phyloP scores from a whole-genome alignment of 139 green algal species.

The Raphidocelis subcapitata region DNA sequence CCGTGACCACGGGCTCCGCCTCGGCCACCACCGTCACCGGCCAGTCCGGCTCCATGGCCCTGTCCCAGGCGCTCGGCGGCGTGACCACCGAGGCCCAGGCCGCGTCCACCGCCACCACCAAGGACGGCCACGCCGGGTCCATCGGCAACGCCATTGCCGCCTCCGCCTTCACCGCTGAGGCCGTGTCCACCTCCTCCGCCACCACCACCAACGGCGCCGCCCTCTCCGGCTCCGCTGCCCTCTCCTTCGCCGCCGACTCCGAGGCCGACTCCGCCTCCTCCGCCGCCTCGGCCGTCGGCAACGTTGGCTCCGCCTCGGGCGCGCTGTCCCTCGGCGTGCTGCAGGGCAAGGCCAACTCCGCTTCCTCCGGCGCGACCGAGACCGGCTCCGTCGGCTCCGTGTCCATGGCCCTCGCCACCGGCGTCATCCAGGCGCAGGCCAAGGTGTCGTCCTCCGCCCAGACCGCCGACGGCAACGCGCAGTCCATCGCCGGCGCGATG shows the following conservation, averaged over 20 bases:
- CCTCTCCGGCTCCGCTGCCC: background rate
- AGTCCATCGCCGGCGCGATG: conserved; percentile 23
- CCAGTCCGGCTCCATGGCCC: background rate
- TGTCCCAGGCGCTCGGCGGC: background rate
- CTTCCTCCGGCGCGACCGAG: conserved; percentile 7
- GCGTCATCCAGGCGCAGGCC: conserved; percentile 23
- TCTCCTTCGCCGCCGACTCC: background rate
- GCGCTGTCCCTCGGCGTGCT: conserved; percentile 6
- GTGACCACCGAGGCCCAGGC: conserved; percentile 3
- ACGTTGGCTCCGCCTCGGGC: conserved; percentile 10
- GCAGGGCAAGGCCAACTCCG: conserved; percentile 24
- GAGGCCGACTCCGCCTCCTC: conserved; percentile 16
- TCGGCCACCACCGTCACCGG: conserved; percentile 15
- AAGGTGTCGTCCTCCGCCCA: conserved; percentile 15
- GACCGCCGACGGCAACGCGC: conserved; percentile 22
- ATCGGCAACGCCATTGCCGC: conserved; percentile 1
- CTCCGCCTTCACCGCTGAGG: background rate
- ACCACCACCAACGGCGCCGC: conserved; percentile 7
- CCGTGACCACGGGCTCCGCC: background rate
- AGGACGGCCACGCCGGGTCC: conserved; percentile 15
- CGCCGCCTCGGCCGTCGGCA: conserved; percentile 24
- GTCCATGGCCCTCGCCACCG: conserved; percentile 6
- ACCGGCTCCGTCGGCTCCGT: conserved; percentile 11
- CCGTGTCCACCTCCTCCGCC: background rate
- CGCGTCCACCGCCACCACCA: background rate